Base-by-base conservation (phyloP, 768 basidiomycete species). In the Tricholoma saponaceum region DNA sequence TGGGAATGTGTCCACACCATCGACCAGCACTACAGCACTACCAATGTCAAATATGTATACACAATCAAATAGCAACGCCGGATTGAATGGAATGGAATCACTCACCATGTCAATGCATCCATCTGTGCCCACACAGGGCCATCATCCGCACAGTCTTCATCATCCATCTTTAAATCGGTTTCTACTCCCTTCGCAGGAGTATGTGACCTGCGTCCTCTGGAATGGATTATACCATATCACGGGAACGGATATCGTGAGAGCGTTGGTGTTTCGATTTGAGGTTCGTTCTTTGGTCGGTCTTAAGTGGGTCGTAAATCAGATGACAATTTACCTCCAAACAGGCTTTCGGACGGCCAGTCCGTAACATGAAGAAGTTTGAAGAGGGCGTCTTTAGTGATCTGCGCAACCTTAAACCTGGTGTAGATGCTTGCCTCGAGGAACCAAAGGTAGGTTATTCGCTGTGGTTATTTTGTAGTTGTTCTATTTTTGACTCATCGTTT, bases 291-390 rank as follows among this genome's bases (percentile, higher is more conserved):
- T 43, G 60, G 60, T 54, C 53, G 47, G 52, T 59, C 28, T 56
- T 57, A 46, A 32, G 51, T 54, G 18, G 20, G 18, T 25, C 51
- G 56, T 47, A 50, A 62, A 54, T 26, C 49, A 57, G 35, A 47
- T 63, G 55, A 55, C 59, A 53, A 10, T 8, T 35, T 25, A 46
- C 25, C 32, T 43, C 25, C 12, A 52, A 22, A 55, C 61, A 82
- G 76, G 89, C 90, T 39, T 96, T 96, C 66, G 91, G 92, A 1
- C 78, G 95, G 8, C 95, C 95, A 0, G 92, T 98, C 39, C 79
- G 82, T 56, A 92, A 93, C 66, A 89, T 93, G 82, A 97, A 97
- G 74, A 98, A 98, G 71, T 98, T 96, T 65, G 95, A 98, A 70
- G 95, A 98, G 72, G 95, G 95, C 52, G 88, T 98, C 44, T 98